phyloP scores from a whole-genome alignment of 345 rosid species.

The Eucalyptus marginata region DNA sequence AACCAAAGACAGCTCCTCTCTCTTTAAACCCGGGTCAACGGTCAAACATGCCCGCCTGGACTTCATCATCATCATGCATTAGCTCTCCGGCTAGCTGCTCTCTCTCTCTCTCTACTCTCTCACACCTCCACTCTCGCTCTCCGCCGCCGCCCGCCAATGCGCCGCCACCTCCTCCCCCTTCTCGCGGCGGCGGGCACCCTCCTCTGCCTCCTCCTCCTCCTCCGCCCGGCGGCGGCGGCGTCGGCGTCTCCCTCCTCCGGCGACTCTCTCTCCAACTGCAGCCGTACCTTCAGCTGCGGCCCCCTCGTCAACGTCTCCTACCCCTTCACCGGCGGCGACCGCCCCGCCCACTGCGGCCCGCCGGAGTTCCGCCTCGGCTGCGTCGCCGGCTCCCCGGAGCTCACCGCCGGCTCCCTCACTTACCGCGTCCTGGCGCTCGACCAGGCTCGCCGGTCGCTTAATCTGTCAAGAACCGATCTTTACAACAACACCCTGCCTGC shows the following conservation, averaged over 20 bases:
- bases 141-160: neutral
- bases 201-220: neutral
- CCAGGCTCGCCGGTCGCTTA: neutral
- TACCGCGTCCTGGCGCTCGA: constrained; percentile 9
- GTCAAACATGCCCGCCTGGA: neutral
- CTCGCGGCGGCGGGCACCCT: neutral
- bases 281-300: constrained; percentile 17
- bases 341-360: constrained; percentile 30
- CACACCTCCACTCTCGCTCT: neutral
- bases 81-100: neutral
- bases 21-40: neutral
- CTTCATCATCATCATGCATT: neutral
- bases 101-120: neutral
- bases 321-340: constrained; percentile 36
- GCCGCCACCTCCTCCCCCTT: neutral
- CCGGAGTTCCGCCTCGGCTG: constrained; percentile 27
- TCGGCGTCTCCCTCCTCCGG: neutral
- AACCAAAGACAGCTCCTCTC: neutral
- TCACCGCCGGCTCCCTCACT: neutral
- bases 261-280: neutral
- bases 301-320: constrained; percentile 7
- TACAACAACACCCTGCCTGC: constrained; percentile 7
- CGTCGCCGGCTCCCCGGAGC: neutral
- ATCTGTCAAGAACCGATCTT: constrained; percentile 13
- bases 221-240: neutral